Conservation (phyloP, 2,329 filamentous ascomycete genomes). For the Fusarium protoensiforme region DNA sequence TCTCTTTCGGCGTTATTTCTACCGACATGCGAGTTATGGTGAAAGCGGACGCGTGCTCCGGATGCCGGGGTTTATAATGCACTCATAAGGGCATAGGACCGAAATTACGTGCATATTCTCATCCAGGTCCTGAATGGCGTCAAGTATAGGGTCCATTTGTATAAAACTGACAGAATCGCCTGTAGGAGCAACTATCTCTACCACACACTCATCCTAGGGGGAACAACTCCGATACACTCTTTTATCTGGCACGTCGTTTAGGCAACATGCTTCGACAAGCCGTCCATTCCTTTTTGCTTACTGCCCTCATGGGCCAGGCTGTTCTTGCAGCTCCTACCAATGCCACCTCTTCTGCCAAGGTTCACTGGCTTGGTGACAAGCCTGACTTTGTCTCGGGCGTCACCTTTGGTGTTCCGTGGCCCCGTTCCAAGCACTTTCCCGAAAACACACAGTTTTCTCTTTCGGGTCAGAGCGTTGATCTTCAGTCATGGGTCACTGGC, state of each 20-base stretch:
- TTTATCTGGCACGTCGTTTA: constrained; percentile 20
- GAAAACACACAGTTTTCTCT: constrained; percentile 52
- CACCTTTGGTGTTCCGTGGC: constrained; percentile 59
- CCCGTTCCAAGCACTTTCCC: constrained; percentile 51
- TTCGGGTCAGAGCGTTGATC: constrained; percentile 26
- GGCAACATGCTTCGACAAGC: constrained; percentile 31
- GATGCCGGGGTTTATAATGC: background rate
- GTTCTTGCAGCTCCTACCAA: constrained; percentile 27
- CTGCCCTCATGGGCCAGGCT: constrained; percentile 19
- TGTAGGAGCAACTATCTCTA: background rate
- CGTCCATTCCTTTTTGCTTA: constrained; percentile 34
- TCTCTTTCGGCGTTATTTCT: constrained; percentile 4
- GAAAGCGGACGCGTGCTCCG: constrained; percentile 7
- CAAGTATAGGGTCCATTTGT: constrained; percentile 1
- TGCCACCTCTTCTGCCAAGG: constrained; percentile 36
- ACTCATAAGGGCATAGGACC: constrained; percentile 27
- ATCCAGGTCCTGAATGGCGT: constrained; percentile 29
- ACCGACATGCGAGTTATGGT: constrained; percentile 22
- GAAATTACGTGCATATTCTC: constrained; percentile 34
- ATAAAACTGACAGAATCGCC: constrained; percentile 5
- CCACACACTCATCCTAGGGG: background rate
- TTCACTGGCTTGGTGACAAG: constrained; percentile 54
- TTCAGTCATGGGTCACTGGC: constrained; percentile 66
- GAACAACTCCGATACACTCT: background rate
- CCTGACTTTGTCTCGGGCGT: constrained; percentile 50